Evolutionary conservation across 1,139 yeast genomes (phyloP).

Genomic region (Sugiyamaella sp.): DNA sequence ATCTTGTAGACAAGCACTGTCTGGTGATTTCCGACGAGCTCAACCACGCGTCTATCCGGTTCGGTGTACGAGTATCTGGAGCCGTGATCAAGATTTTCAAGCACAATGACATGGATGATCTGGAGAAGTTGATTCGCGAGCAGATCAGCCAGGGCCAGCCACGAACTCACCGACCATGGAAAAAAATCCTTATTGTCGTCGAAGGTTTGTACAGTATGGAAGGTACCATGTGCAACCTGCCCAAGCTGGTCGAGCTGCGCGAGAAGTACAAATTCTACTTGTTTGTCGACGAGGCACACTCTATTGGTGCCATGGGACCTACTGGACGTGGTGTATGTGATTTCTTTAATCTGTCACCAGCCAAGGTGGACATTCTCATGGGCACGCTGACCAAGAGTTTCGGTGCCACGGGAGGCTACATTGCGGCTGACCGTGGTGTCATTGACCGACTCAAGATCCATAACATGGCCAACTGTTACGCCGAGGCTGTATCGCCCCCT

Average conservation of each 20-base stretch:
- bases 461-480: conserved; percentile 72
- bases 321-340: conserved; percentile 94
- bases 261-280: conserved; percentile 86
- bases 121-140: conserved; percentile 80
- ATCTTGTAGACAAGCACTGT: conserved; percentile 83
- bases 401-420: conserved; percentile 98
- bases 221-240: conserved; percentile 90
- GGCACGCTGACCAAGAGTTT: conserved; percentile 97
- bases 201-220: conserved; percentile 99
- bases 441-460: conserved; percentile 75
- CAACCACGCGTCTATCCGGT: conserved; percentile 94
- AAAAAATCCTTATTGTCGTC: conserved; percentile 86
- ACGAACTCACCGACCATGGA: conserved; percentile 96
- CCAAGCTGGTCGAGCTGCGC: conserved; percentile 71
- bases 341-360: conserved; percentile 78
- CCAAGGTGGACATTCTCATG: conserved; percentile 83
- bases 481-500: conserved; percentile 89
- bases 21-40: conserved; percentile 91
- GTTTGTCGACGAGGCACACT: conserved; percentile 96
- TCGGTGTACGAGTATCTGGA: conserved; percentile 91
- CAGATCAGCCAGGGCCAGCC: conserved; percentile 97
- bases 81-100: conserved; percentile 91
- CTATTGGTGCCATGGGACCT: conserved; percentile 97
- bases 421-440: conserved; percentile 70
- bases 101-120: conserved; percentile 83